Percentiles rank a stretch among this genome's conserved stretches.
These are phyloP conservation scores for Xerocomellus amylosporus DNA, from an alignment of 768 basidiomycete genomes.

Conservation along the genomic window DNA sequence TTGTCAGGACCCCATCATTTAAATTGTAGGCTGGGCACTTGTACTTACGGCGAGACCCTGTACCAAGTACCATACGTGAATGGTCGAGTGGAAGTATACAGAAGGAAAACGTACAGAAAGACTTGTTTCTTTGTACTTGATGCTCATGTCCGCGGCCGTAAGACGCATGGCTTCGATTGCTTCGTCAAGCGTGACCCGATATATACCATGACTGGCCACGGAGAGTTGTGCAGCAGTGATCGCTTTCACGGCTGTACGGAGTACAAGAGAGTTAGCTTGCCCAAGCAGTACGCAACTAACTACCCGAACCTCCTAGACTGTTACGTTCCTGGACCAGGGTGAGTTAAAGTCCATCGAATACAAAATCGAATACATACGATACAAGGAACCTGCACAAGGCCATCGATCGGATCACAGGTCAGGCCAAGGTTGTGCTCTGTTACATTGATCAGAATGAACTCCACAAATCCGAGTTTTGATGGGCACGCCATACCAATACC, in stretches of 20 bases:
- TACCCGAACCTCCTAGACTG: conserved; percentile 68
- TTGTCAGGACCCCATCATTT: conserved; percentile 9
- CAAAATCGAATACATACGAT: conserved; percentile 51
- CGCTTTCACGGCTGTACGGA: conserved; percentile 74
- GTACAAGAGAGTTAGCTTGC: conserved; percentile 7
- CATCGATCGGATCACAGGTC: conserved; percentile 93
- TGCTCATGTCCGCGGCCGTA: conserved; percentile 92
- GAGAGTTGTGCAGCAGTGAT: conserved; percentile 93
- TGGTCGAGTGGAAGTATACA: not conserved
- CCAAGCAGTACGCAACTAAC: not conserved
- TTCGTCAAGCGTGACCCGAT: conserved; percentile 86
- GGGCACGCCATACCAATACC: conserved; percentile 64
- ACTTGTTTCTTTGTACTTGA: conserved; percentile 95
- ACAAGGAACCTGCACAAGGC: conserved; percentile 92
- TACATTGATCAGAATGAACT: conserved; percentile 2
- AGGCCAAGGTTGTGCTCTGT: conserved; percentile 82
- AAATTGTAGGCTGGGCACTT: not conserved
- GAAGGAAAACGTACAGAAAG: conserved; percentile 60
- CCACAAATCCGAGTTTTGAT: not conserved
- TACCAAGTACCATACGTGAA: not conserved
- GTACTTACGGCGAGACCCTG: conserved; percentile 59
- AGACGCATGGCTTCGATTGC: conserved; percentile 94
- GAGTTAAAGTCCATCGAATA: conserved; percentile 1
- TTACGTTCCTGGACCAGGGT: conserved; percentile 62
- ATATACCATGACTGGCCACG: conserved; percentile 86